Percentiles rank a stretch among this genome's conserved stretches.
phyloP scores from a whole-genome alignment of 2,329 filamentous ascomycete genomes.

The Sordariomycetes sp. region DNA sequence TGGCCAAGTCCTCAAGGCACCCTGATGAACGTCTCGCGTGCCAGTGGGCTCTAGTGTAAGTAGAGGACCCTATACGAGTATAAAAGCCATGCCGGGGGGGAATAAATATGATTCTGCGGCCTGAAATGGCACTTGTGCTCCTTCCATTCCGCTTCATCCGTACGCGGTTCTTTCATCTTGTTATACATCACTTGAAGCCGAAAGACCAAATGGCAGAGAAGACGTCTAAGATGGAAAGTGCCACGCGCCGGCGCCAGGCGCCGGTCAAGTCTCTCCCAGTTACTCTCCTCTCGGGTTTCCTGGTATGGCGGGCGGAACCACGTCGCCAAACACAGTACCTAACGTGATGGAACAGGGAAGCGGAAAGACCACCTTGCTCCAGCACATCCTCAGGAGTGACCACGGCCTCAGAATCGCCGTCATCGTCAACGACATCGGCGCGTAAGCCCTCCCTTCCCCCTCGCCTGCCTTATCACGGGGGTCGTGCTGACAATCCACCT shows the following conservation, averaged over 20 bases:
- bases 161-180: neutral
- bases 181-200: neutral
- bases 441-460: conserved; percentile 20
- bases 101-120: neutral
- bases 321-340: neutral
- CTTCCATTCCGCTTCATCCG: neutral
- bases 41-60: neutral
- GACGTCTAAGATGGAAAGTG: neutral
- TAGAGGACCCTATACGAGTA: neutral
- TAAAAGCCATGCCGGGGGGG: neutral
- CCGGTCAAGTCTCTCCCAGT: conserved; percentile 34
- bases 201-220: neutral
- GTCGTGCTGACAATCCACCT: neutral
- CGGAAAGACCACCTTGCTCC: conserved; percentile 61
- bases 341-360: conserved; percentile 35
- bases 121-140: neutral
- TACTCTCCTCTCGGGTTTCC: conserved; percentile 49
- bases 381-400: conserved; percentile 56
- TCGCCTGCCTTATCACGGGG: neutral
- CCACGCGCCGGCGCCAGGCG: neutral
- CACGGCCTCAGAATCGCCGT: conserved; percentile 61
- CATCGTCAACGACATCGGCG: conserved; percentile 64
- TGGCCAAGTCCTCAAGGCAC: neutral
- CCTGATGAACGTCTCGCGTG: neutral
- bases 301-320: conserved; percentile 24